Percentiles rank a stretch among this genome's conserved stretches.
Evolutionary conservation across 208 protist genomes (phyloP).

Genomic region (Leishmania aethiopica): DNA sequence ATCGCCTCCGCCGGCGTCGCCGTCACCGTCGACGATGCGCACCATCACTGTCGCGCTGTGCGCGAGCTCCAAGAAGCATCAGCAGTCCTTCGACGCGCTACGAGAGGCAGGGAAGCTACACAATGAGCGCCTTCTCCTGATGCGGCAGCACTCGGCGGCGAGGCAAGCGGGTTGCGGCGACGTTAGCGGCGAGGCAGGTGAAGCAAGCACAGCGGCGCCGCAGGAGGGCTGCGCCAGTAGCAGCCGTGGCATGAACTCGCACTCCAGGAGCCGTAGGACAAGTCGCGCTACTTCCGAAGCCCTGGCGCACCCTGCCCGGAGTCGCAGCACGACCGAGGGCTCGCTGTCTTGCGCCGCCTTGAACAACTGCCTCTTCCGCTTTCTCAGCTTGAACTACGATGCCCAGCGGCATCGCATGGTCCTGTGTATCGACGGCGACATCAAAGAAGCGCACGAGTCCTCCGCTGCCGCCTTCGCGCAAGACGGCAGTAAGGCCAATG

Average conservation of each 20-base stretch:
- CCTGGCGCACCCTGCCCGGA: not conserved
- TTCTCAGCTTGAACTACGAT: constrained; percentile 70
- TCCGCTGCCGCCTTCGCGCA: not conserved
- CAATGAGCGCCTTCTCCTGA: constrained; percentile 24
- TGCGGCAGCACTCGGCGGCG: constrained; percentile 3
- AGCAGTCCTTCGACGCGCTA: constrained; percentile 77
- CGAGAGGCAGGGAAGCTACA: constrained; percentile 31
- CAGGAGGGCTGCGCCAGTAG: not conserved
- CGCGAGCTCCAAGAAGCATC: constrained; percentile 73
- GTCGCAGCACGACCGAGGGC: not conserved
- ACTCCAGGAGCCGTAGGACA: not conserved
- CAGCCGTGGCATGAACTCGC: not conserved
- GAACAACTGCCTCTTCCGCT: constrained; percentile 30
- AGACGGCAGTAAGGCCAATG: not conserved
- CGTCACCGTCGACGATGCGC: constrained; percentile 1
- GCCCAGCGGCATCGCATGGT: constrained; percentile 36
- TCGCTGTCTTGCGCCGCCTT: not conserved
- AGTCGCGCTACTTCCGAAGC: not conserved
- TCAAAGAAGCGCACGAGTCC: constrained; percentile 5
- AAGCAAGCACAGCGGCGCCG: not conserved
- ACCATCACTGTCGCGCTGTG: constrained; percentile 59
- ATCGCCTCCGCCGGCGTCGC: not conserved
- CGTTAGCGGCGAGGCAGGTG: not conserved
- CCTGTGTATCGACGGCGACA: constrained; percentile 17
- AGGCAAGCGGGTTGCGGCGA: not conserved